Evolutionary conservation across 441 rosid species (phyloP).

Genomic region (Metrosideros polymorpha): DNA sequence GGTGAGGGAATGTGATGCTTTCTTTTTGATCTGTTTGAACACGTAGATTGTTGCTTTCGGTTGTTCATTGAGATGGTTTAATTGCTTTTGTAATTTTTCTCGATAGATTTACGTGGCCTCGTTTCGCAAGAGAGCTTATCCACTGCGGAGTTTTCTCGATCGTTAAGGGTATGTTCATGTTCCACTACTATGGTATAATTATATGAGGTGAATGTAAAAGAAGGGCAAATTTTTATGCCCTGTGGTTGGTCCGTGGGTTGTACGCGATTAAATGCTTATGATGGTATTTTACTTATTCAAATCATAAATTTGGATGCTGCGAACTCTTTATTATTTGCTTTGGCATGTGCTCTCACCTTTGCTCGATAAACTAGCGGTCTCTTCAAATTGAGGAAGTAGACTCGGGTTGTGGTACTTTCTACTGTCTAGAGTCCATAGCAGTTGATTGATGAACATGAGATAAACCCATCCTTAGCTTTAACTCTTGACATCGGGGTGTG

Average conservation of each 20-base stretch:
- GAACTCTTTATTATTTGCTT: background rate
- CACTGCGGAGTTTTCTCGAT: slow-evolving; percentile 9
- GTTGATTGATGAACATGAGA: background rate
- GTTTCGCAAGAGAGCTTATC: slow-evolving; percentile 6
- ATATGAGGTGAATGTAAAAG: background rate
- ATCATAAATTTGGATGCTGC: background rate
- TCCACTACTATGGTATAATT: background rate
- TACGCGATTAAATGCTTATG: background rate
- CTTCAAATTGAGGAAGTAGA: background rate
- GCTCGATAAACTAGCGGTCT: background rate
- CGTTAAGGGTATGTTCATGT: slow-evolving; percentile 13
- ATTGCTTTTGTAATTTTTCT: background rate
- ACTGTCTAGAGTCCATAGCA: background rate
- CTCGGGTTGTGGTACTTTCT: background rate
- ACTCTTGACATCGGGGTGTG: background rate
- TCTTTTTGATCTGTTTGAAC: background rate
- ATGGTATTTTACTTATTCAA: background rate
- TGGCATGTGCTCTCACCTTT: background rate
- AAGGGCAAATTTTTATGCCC: background rate
- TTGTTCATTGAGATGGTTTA: background rate
- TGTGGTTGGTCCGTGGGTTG: background rate
- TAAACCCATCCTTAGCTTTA: background rate
- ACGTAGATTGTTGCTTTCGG: background rate
- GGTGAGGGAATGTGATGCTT: slow-evolving; percentile 11
- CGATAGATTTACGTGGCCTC: slow-evolving; percentile 1